Conservation (phyloP, 2,329 filamentous ascomycete genomes). For the Neocatenulostroma microsporum region DNA sequence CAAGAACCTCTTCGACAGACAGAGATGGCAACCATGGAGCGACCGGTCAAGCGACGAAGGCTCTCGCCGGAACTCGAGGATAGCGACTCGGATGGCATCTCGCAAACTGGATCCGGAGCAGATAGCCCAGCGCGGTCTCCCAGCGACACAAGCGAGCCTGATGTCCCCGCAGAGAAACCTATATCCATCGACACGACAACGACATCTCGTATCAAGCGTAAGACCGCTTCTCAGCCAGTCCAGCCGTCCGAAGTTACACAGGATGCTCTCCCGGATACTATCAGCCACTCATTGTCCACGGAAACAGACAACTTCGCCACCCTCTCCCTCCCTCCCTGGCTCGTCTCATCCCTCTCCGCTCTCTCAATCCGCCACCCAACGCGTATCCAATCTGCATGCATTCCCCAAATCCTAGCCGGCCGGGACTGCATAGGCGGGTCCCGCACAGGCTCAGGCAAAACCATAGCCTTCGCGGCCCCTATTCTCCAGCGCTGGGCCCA, state of each 20-base stretch:
- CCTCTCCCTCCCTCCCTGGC: conserved; percentile 52
- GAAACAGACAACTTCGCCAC: too few relatives aligned
- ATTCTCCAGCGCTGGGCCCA: conserved; percentile 90
- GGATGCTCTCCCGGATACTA: too few relatives aligned
- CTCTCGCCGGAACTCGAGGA: neutral
- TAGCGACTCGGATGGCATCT: too few relatives aligned
- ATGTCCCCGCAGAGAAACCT: too few relatives aligned
- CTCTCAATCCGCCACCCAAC: conserved; percentile 85
- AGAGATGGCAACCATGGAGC: conserved; percentile 1
- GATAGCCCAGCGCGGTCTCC: too few relatives aligned
- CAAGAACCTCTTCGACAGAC: neutral
- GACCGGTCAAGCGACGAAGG: conserved; percentile 6
- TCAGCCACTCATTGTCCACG: too few relatives aligned
- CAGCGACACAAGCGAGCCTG: too few relatives aligned
- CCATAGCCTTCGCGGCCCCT: conserved; percentile 87
- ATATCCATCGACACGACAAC: too few relatives aligned
- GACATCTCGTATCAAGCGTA: too few relatives aligned
- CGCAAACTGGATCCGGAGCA: too few relatives aligned
- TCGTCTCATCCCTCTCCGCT: conserved; percentile 66
- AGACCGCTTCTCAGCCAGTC: too few relatives aligned
- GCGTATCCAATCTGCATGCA: conserved; percentile 84
- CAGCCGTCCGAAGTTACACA: too few relatives aligned
- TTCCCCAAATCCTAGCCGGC: conserved; percentile 84
- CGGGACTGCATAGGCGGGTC: conserved; percentile 92
- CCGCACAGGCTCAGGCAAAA: conserved; percentile 94